phyloP scores from a whole-genome alignment of 768 basidiomycete species.

The Boletus sp. region DNA sequence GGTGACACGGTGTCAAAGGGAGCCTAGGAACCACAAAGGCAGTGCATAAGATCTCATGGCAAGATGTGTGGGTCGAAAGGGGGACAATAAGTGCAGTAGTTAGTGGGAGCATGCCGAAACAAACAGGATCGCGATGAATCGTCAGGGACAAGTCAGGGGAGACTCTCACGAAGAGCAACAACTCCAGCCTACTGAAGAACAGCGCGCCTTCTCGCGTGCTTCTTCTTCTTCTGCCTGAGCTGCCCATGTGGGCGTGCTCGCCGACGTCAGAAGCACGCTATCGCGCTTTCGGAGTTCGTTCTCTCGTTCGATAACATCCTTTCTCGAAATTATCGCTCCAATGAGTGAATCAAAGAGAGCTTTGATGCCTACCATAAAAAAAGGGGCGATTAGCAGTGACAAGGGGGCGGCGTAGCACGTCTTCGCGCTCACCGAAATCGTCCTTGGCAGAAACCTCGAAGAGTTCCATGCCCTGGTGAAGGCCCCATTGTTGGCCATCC shows the following conservation, averaged over 20 bases:
- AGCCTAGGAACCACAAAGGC: constrained; percentile 22
- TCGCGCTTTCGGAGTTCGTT: constrained; percentile 79
- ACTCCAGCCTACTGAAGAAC: constrained; percentile 55
- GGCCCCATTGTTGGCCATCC: constrained; percentile 66
- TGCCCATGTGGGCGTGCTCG: constrained; percentile 68
- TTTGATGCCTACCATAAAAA: constrained; percentile 62
- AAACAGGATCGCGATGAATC: constrained; percentile 10
- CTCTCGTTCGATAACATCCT: constrained; percentile 78
- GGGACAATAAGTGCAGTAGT: constrained; percentile 13
- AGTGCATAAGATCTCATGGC: constrained; percentile 30
- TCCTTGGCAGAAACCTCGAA: constrained; percentile 94
- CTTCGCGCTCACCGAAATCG: constrained; percentile 54
- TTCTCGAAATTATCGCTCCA: constrained; percentile 71
- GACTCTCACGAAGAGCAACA: constrained; percentile 56
- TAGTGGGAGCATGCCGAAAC: constrained; percentile 22
- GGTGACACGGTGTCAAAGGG: constrained; percentile 23
- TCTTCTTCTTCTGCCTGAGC: constrained; percentile 82
- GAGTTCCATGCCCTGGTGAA: constrained; percentile 81
- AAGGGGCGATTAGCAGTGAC: constrained; percentile 11
- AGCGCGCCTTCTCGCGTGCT: constrained; percentile 52
- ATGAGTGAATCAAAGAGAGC: constrained; percentile 79
- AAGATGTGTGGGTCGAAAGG: constrained; percentile 17
- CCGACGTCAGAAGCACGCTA: constrained; percentile 72
- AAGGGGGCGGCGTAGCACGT: background rate
- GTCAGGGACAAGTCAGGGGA: background rate